phyloP scores from a whole-genome alignment of 305 asterid species.

The Ilex paraguariensis region DNA sequence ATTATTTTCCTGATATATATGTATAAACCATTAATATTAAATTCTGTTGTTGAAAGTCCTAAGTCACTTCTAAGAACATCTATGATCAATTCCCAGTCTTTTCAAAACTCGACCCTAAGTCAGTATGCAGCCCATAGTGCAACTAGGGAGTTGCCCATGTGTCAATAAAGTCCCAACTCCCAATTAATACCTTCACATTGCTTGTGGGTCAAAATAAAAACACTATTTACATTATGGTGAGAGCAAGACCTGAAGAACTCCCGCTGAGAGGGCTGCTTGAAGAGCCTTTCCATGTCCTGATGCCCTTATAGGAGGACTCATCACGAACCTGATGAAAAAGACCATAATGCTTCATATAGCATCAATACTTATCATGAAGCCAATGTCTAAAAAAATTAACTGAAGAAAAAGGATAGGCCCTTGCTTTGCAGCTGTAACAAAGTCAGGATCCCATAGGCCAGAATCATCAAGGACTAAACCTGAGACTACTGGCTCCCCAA shows the following conservation, averaged over 20 bases:
- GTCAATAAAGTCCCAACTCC: too few species aligned
- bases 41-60: too few species aligned
- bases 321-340: conserved; percentile 60
- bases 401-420: conserved; percentile 12
- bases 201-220: too few species aligned
- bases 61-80: too few species aligned
- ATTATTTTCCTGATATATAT: too few species aligned
- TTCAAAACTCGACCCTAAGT: too few species aligned
- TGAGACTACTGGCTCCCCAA: conserved; percentile 94
- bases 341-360: not conserved
- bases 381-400: conserved; percentile 13
- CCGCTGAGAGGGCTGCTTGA: conserved; percentile 92
- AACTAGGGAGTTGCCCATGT: too few species aligned
- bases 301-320: conserved; percentile 98
- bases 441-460: conserved; percentile 88
- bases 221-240: not conserved
- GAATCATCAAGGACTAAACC: conserved; percentile 85
- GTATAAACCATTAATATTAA: too few species aligned
- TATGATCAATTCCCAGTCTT: too few species aligned
- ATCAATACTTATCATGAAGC: not conserved
- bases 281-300: conserved; percentile 91
- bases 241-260: conserved; percentile 67
- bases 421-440: conserved; percentile 81
- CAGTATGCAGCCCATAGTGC: too few species aligned
- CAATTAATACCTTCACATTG: too few species aligned